Evolutionary conservation across 805 yeast genomes (phyloP).

Genomic region (Yamadazyma paraphyllophila): DNA sequence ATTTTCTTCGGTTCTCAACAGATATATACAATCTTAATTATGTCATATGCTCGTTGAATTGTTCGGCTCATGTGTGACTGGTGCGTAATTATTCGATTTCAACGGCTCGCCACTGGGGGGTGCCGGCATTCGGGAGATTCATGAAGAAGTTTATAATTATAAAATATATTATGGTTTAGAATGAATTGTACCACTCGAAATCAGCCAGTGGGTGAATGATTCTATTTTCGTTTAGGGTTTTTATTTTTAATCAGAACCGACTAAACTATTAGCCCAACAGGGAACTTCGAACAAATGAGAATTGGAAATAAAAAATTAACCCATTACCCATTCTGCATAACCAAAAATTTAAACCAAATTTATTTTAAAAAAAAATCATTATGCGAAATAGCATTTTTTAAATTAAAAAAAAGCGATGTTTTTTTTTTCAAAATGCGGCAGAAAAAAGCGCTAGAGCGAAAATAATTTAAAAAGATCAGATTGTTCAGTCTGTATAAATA

Average conservation of each 20-base stretch:
- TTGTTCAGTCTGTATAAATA: slow-evolving; percentile 3
- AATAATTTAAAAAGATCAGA: slow-evolving; percentile 6
- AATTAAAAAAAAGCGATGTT: neutral
- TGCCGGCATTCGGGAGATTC: neutral
- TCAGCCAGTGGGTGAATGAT: neutral
- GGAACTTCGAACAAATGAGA: neutral
- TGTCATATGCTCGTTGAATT: neutral
- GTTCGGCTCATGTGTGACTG: neutral
- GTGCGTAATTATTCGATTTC: neutral
- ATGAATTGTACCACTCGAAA: too few species aligned
- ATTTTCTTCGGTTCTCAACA: neutral
- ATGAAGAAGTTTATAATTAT: too few species aligned
- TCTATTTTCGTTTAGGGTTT: slow-evolving; percentile 2
- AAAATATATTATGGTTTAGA: too few species aligned
- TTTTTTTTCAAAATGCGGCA: neutral
- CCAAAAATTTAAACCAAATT: neutral
- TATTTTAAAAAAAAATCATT: neutral
- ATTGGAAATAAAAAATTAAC: neutral
- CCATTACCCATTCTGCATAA: neutral
- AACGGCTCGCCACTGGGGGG: neutral
- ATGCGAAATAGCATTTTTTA: neutral
- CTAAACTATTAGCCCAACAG: neutral
- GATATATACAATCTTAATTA: neutral
- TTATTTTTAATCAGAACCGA: neutral
- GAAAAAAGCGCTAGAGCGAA: slow-evolving; percentile 2